A percentile compares a stretch with the other conserved stretches of the same genome.
Evolutionary conservation across 2,329 filamentous ascomycete species (phyloP).

Genomic region (Zarea fungicola): DNA sequence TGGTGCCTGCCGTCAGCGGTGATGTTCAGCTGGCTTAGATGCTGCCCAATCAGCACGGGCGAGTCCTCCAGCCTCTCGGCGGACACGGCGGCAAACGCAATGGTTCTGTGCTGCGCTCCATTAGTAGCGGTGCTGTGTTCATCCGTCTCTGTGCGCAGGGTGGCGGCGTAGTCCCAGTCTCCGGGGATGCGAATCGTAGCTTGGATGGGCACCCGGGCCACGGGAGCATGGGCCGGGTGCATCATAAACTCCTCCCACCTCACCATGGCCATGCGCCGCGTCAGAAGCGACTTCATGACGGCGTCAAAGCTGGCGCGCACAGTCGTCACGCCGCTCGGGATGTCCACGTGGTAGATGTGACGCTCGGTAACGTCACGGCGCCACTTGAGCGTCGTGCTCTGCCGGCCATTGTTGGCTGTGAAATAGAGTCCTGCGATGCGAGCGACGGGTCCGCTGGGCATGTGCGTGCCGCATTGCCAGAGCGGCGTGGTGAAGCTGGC

Average conservation of each 20-base stretch:
- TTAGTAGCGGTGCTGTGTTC: not conserved
- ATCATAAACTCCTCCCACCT: slow-evolving; percentile 11
- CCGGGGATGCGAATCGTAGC: slow-evolving; percentile 4
- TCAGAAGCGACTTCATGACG: not conserved
- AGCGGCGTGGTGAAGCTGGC: slow-evolving; percentile 12
- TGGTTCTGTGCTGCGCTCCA: not conserved
- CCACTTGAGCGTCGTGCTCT: slow-evolving; percentile 5
- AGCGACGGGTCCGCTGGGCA: slow-evolving; percentile 3
- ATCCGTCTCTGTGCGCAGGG: not conserved
- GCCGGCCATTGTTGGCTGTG: not conserved
- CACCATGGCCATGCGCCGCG: slow-evolving; percentile 10
- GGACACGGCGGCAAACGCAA: not conserved
- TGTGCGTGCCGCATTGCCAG: slow-evolving; percentile 9
- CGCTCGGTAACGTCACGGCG: slow-evolving; percentile 2
- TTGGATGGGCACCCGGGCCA: not conserved
- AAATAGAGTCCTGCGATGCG: slow-evolving; percentile 10
- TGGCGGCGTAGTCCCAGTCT: slow-evolving; percentile 9
- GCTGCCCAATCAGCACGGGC: slow-evolving; percentile 8
- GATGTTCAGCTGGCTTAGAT: not conserved
- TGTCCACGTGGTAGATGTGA: slow-evolving; percentile 11
- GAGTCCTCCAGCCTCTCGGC: slow-evolving; percentile 12
- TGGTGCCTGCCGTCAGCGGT: slow-evolving; percentile 10
- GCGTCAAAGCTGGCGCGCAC: slow-evolving; percentile 11
- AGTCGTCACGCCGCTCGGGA: slow-evolving; percentile 3
- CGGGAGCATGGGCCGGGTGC: not conserved